Evolutionary conservation across 2,329 filamentous ascomycete genomes (phyloP), one percentile per base, ranked within the genome.

Genomic region (Ophiostoma angusticollis): DNA sequence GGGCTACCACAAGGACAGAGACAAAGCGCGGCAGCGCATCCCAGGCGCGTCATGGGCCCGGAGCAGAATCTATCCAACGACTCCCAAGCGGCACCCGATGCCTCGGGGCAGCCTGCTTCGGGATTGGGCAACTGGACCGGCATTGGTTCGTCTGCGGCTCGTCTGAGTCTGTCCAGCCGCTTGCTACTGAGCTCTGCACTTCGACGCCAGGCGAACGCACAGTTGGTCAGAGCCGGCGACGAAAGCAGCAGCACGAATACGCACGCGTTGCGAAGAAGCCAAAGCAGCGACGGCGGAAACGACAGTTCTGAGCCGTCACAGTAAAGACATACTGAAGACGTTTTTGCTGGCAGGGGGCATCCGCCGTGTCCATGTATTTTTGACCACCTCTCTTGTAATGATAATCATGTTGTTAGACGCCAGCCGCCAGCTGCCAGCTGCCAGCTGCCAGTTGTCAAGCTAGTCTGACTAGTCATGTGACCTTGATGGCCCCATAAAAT

Each of bases 151-250:
- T 62, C 58, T 5, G 59, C 62, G 31, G 65, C 69, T 9, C 57
- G 59, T 38, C 54, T 72, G 48, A 72, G 65, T 37, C 54, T 73
- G 28, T 67, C 67, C 5, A 65, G 61, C 44, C 59, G 68, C 48
- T 50, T 74, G 17, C 40, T 47, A 13, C 46, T 46, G 14, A 27
- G 35, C 4, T 39, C 47, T 12, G 27, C 36, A 1, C 30, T 40
- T 8, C 40, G 40, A 6, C 35, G 35, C n/a, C 35, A 37, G 9
- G 16, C 39, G 2, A 34, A 35, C 3, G 18, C 28, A 4, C 17
- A 13, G 5, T 23, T 9, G 5, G 16, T 17, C 14, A 34, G 31
- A n/a, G 25, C 24, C 4, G 31, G 23, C 4, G 35, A 29, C 3
- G 39, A 32, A 16, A 6, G 24, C 12, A 22, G 12, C 34, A 29